Percentiles rank a stretch among this genome's conserved stretches.
Evolutionary conservation across 2,329 filamentous ascomycete genomes (phyloP).

Genomic region (Colletotrichum scovillei): DNA sequence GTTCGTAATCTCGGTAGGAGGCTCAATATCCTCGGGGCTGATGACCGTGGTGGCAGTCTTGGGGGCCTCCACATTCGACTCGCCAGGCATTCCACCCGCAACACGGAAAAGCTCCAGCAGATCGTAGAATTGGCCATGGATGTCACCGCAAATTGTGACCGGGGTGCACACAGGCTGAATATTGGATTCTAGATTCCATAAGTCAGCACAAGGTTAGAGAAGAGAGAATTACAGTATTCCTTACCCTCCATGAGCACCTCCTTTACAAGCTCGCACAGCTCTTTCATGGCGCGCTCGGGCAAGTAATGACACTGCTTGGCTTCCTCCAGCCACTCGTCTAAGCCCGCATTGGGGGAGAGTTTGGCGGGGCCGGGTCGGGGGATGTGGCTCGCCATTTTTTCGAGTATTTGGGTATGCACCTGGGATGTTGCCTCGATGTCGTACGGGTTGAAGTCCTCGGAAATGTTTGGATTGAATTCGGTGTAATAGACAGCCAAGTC

Average conservation of each 20-base stretch:
- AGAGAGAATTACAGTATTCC: neutral
- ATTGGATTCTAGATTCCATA: constrained; percentile 79
- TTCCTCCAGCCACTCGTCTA: constrained; percentile 96
- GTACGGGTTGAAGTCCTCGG: constrained; percentile 21
- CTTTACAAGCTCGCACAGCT: constrained; percentile 98
- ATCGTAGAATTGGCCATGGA: constrained; percentile 99
- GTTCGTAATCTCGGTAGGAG: constrained; percentile 87
- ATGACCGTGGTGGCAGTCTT: constrained; percentile 80
- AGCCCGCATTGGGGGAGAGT: constrained; percentile 82
- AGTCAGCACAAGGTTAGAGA: constrained; percentile 19
- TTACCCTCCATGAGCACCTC: constrained; percentile 98
- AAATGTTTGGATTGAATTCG: constrained; percentile 24
- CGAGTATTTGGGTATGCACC: constrained; percentile 22
- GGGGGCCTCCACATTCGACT: constrained; percentile 76
- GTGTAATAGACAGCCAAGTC: constrained; percentile 4
- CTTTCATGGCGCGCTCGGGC: constrained; percentile 97
- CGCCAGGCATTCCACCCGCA: constrained; percentile 94
- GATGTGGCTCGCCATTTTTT: constrained; percentile 61
- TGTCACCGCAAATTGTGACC: constrained; percentile 97
- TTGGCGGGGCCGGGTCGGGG: constrained; percentile 93
- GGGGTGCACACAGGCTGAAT: constrained; percentile 98
- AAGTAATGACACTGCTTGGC: constrained; percentile 98
- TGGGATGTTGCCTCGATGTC: constrained; percentile 8
- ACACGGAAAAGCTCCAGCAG: constrained; percentile 96
- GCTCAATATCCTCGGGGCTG: constrained; percentile 91